A percentile compares a stretch with the other conserved stretches of the same genome.
phyloP scores from a whole-genome alignment of 169 alveolate genomes.

The Eimeria maxima region DNA sequence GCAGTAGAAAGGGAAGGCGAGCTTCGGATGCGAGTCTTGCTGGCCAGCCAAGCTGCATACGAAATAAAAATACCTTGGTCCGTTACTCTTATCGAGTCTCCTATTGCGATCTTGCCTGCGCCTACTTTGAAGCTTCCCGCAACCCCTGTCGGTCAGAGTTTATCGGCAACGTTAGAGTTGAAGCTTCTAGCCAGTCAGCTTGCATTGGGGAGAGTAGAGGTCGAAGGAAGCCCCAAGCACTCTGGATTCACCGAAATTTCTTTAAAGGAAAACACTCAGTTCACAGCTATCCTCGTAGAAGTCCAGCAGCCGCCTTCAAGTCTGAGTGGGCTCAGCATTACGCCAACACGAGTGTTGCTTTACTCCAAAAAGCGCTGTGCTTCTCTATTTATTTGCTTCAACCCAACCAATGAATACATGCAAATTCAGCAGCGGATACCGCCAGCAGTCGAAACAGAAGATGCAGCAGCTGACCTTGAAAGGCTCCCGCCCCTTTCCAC shows the following conservation, averaged over 20 bases:
- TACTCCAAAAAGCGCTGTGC: conserved; percentile 55
- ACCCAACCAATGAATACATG: conserved; percentile 69
- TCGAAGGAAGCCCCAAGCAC: conserved; percentile 22
- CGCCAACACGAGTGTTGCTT: conserved; percentile 41
- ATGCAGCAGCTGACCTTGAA: background rate
- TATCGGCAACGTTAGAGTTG: conserved; percentile 68
- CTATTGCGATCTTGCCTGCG: conserved; percentile 55
- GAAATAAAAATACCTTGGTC: conserved; percentile 71
- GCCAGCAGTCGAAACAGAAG: background rate
- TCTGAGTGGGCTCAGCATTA: conserved; percentile 33
- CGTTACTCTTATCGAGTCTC: conserved; percentile 5
- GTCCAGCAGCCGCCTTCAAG: conserved; percentile 59
- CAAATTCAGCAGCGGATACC: conserved; percentile 2
- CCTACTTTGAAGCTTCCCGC: conserved; percentile 64
- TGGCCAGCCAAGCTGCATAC: conserved; percentile 76
- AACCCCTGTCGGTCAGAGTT: conserved; percentile 48
- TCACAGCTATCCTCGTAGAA: conserved; percentile 27
- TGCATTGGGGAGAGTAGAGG: conserved; percentile 8
- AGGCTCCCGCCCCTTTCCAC: background rate
- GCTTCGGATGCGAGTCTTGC: conserved; percentile 58
- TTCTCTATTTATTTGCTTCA: conserved; percentile 29
- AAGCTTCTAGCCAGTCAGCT: background rate
- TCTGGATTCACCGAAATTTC: background rate
- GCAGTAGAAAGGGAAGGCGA: conserved; percentile 52
- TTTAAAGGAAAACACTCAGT: conserved; percentile 37